Evolutionary conservation across 225 moss, liverwort and hornwort species (phyloP), one percentile per base, ranked within the genome.

Genomic region (Polytrichum formosum): DNA sequence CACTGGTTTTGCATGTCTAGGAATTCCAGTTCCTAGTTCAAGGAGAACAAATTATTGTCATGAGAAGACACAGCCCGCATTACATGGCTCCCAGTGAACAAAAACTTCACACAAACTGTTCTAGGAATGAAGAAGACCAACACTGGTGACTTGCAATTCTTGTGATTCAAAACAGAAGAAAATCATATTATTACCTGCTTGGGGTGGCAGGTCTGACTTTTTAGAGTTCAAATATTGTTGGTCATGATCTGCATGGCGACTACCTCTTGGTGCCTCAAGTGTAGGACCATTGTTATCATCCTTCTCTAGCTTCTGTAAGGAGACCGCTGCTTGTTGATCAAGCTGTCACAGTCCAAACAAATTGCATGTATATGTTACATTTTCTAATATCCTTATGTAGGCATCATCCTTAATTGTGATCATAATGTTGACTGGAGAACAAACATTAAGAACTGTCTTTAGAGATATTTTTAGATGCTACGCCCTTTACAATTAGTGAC

Each of bases 291-390:
- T 77, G 26, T 72, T 72, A 6, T 77, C 68, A 63, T 79, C 81
- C 59, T 79, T 73, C 20, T 89, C 87, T 23, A 83, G 83, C 55
- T 89, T 90, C 26, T 80, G 79, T n/a, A 91, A 73, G 19, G 89
- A 82, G 28, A 79, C 89, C 23, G 93, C 93, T 63, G 93, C 93
- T 84, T 93, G 91, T 53, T 93, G 87, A 65, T 93, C 93, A 70
- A 93, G 87, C 91, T 93, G 75, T 65, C 33, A 70, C 46, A 74
- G 56, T 73, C 31, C 72, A 66, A 61, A 37, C 54, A 71, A 61
- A 46, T 46, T 13, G 46, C 46, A 46, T 46, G 13, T 16, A 46
- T 13, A 16, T 16, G 46, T 46, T 46, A 46, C 13, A 46, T 46
- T 46, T 46, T 46, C 2, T 46, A 2, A 46, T 46, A 37, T 8